Base-by-base conservation (phyloP, 352 stramenopile species). In the Phytophthora foliorum region DNA sequence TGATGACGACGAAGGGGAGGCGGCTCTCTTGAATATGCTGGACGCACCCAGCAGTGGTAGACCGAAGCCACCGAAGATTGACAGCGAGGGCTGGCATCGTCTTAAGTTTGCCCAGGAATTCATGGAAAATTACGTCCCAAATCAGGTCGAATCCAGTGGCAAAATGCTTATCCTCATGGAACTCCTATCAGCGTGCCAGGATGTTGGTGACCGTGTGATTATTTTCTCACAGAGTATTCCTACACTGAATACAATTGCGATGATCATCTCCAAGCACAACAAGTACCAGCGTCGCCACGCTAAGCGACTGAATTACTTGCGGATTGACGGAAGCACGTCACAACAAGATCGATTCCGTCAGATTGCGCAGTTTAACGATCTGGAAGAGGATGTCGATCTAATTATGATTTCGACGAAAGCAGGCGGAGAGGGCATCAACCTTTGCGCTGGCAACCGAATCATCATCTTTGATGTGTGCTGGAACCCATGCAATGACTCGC, bases 391-490 rank as follows among this genome's bases (percentile, higher is more conserved):
- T 58, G 65, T 94, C 6, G 86, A 96, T 53, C 24, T 95, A 50
- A 95, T 97, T 22, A 84, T 97, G 74, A 95, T 97, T 29, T 95
- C 87, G 13, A 96, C 90, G 0, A 95, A 95, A 68, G 90, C 90
- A 41, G 90, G 90, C 5, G 90, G 90, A 22, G 90, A 95, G 76
- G 89, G 89, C 21, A 91, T 98, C 17, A 98, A 98, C 63, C 59
- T 98, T 58, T 94, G 88, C 32, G 90, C 85, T 3, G 92, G 89
- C 32, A 97, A 97, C 54, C 88, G 92, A 39, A 92, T 98, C 44
- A 85, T 98, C 25, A 96, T 98, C 22, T 98, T 97, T 49, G 92
- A 98, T 51, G 89, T 96, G 2, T 97, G 91, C 50, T 98, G 92
- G 92, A 98, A 98, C 45, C 92, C 92, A 21, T 97, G 90, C 70